Percentiles rank a stretch among this genome's conserved stretches.
These are phyloP conservation scores for Saturnispora ahearnii DNA, from an alignment of 805 yeast species.

Conservation along the genomic window DNA sequence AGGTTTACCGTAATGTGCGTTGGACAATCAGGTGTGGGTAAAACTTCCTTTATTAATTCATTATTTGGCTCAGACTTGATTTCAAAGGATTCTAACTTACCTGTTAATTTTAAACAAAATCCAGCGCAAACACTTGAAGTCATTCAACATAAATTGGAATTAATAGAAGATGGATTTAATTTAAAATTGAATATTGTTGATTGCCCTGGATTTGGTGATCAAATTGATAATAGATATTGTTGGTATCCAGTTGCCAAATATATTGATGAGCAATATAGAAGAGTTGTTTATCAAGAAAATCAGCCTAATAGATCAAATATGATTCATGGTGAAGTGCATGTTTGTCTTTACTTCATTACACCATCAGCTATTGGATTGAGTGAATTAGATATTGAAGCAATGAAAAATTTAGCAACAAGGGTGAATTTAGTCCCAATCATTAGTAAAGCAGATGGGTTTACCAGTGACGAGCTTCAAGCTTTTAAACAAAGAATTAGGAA, in stretches of 20 bases:
- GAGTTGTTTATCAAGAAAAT: slow-evolving; percentile 63
- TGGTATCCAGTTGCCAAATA: slow-evolving; percentile 65
- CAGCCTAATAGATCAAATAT: slow-evolving; percentile 52
- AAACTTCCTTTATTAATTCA: slow-evolving; percentile 73
- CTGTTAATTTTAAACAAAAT: slow-evolving; percentile 13
- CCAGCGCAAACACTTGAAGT: slow-evolving; percentile 28
- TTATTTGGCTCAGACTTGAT: slow-evolving; percentile 48
- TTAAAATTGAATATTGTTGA: slow-evolving; percentile 57
- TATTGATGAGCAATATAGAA: slow-evolving; percentile 71
- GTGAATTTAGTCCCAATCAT: slow-evolving; percentile 79
- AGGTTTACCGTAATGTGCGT: slow-evolving; percentile 75
- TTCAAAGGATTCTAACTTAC: slow-evolving; percentile 20
- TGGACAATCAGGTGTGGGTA: slow-evolving; percentile 83
- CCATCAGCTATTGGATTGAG: slow-evolving; percentile 57
- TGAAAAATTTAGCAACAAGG: slow-evolving; percentile 60
- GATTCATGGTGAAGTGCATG: slow-evolving; percentile 68
- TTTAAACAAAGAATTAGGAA: slow-evolving; percentile 47
- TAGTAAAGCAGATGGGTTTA: slow-evolving; percentile 71
- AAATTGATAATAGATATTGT: slow-evolving; percentile 52
- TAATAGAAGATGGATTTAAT: slow-evolving; percentile 52
- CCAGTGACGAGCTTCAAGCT: slow-evolving; percentile 42
- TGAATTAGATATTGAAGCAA: slow-evolving; percentile 61
- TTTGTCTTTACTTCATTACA: slow-evolving; percentile 72
- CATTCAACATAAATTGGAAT: slow-evolving; percentile 34
- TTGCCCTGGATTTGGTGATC: slow-evolving; percentile 72